Evolutionary conservation across 2,329 filamentous ascomycete genomes (phyloP), one percentile per base, ranked within the genome.

Genomic region (Bipolaris bicolor): DNA sequence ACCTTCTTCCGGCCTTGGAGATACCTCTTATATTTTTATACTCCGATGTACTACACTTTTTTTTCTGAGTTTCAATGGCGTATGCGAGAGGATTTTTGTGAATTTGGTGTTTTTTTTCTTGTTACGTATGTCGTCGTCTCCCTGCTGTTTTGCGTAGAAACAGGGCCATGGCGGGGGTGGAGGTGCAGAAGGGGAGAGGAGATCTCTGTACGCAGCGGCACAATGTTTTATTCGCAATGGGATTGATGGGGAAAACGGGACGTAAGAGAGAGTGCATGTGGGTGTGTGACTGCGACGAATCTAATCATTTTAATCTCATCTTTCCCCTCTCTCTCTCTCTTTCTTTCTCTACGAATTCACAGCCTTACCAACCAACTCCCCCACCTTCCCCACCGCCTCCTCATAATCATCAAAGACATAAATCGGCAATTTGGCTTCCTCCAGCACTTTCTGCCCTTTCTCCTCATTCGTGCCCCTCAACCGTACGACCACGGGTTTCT

Each of bases 341-440:
- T n/a, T 29, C 24, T 6, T 26, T 40, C 33, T 5, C 13, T 41
- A 16, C 9, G n/a, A 7, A n/a, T 16, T 18, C 7, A 39, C 36
- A 18, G 15, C n/a, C 47, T 49, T 59, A 57, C 58, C 57, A 36
- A 64, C 68, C 60, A 76, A 62, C 58, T 72, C 67, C 36, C 72
- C 72, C 11, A 75, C 71, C 61, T 73, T 73, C 63, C 18, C 24
- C 2, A 75, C 72, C 37, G 90, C 90, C 72, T 90, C 87, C 60
- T 90, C 87, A 71, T 92, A 92, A 60, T 86, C 86, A 75, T 92
- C 89, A 77, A 87, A 92, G 0, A 88, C 89, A 73, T 86, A 85
- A 51, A 93, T 77, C 33, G 83, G 83, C 66, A 93, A 77, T 1
- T 86, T 86, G 69, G 88, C 91, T 68, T 88, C 82, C 1, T 81